Evolutionary conservation across 371 early-diverging fungal genomes (phyloP).

Genomic region (Actinomortierella wolfii): DNA sequence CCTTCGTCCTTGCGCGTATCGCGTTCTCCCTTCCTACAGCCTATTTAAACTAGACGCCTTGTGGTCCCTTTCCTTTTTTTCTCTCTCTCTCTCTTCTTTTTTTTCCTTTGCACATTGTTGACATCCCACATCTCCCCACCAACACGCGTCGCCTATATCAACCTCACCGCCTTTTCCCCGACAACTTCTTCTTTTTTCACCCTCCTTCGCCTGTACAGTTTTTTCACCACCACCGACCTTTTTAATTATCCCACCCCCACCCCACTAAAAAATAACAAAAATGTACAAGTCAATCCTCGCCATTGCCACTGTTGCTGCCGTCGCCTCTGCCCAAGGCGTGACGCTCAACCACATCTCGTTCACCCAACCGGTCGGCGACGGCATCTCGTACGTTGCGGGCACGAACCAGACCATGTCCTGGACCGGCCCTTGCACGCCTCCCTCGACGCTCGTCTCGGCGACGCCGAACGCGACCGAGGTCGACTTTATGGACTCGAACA

Average conservation of each 20-base stretch:
- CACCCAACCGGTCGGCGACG: conserved; percentile 42
- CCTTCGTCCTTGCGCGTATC: no score
- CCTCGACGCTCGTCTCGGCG: conserved; percentile 27
- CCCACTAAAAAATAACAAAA: neutral
- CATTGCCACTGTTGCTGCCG: conserved; percentile 10
- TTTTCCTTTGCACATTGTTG: neutral
- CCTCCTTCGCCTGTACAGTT: neutral
- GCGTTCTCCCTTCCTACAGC: no score
- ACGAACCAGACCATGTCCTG: conserved; percentile 45
- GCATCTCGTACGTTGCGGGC: conserved; percentile 39
- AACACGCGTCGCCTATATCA: neutral
- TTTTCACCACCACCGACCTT: neutral
- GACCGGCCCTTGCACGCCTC: conserved; percentile 32
- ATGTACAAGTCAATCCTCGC: conserved; percentile 34
- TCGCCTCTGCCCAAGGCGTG: conserved; percentile 1
- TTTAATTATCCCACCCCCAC: neutral
- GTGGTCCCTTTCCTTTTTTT: neutral
- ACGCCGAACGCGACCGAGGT: conserved; percentile 40
- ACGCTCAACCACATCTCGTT: conserved; percentile 32
- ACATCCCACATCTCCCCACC: neutral
- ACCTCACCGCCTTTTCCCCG: neutral
- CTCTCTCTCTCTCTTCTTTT: neutral
- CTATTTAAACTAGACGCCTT: no score
- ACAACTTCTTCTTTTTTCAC: neutral
- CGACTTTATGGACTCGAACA: conserved; percentile 47